Evolutionary conservation across 768 basidiomycete genomes (phyloP).

Genomic region (Baorangia bicolor): DNA sequence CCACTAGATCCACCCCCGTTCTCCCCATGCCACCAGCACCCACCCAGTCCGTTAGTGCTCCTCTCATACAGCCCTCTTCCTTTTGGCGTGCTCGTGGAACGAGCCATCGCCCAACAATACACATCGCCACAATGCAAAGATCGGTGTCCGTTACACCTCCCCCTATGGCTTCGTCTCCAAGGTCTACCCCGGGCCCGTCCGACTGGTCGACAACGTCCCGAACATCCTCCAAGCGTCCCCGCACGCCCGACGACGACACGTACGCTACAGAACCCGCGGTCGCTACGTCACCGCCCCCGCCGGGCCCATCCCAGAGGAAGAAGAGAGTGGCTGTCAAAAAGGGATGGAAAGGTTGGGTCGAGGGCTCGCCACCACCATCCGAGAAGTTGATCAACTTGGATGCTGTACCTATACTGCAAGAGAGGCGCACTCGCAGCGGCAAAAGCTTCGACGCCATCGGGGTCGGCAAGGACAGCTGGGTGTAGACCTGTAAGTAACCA

Average conservation of each 20-base stretch:
- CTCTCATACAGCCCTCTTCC: conserved; percentile 41
- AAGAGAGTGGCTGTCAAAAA: conserved; percentile 66
- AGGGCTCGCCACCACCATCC: conserved; percentile 78
- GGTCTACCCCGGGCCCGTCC: conserved; percentile 74
- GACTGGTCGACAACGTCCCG: conserved; percentile 70
- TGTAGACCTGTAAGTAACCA: conserved; percentile 49
- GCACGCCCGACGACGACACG: conserved; percentile 67
- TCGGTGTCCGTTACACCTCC: conserved; percentile 77
- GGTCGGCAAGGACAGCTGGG: conserved; percentile 76
- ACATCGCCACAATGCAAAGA: conserved; percentile 67
- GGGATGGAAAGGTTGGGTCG: conserved; percentile 92
- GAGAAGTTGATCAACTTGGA: conserved; percentile 83
- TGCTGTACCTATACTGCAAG: conserved; percentile 63
- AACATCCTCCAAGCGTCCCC: conserved; percentile 78
- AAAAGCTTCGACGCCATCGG: conserved; percentile 83
- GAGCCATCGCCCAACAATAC: conserved; percentile 54
- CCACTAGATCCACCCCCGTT: conserved; percentile 16
- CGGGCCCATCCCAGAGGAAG: conserved; percentile 47
- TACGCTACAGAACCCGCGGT: conserved; percentile 31
- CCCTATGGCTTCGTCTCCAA: conserved; percentile 62
- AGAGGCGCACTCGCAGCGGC: conserved; percentile 78
- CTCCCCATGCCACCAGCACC: conserved; percentile 15
- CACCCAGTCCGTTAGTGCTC: conserved; percentile 29
- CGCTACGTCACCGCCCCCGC: conserved; percentile 21
- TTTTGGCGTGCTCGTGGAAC: conserved; percentile 61